phyloP scores from a whole-genome alignment of 352 stramenopile genomes.

The Phytophthora rubi region DNA sequence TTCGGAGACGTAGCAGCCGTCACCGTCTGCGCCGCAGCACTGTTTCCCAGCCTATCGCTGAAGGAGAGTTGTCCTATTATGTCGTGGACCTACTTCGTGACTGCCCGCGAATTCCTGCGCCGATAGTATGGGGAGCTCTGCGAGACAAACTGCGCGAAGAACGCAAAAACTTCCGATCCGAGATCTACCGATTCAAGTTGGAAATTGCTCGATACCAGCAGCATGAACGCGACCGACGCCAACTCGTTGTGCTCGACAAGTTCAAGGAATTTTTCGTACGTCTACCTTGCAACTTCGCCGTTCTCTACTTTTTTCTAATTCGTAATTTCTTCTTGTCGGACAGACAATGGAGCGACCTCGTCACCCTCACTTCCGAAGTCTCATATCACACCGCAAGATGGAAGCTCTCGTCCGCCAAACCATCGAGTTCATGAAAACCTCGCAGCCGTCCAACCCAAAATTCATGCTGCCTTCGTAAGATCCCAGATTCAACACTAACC shows the following conservation, averaged over 20 bases:
- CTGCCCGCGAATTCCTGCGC: constrained; percentile 49
- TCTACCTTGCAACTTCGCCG: background rate
- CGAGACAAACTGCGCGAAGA: constrained; percentile 65
- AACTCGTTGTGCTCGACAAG: constrained; percentile 67
- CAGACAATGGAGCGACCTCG: constrained; percentile 47
- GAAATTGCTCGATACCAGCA: constrained; percentile 60
- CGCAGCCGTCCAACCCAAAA: constrained; percentile 51
- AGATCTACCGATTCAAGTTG: constrained; percentile 71
- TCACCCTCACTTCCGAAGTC: constrained; percentile 63
- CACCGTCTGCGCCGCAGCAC: constrained; percentile 26
- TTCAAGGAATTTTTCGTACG: constrained; percentile 75
- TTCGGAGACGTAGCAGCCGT: constrained; percentile 44
- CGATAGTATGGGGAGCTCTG: constrained; percentile 53
- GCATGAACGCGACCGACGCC: constrained; percentile 55
- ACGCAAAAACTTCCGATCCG: constrained; percentile 60
- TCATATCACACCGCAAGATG: constrained; percentile 71
- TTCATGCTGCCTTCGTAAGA: constrained; percentile 22
- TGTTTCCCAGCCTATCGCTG: constrained; percentile 25
- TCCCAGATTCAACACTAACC: background rate
- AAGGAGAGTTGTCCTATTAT: constrained; percentile 63
- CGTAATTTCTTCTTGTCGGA: background rate
- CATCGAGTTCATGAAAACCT: constrained; percentile 57
- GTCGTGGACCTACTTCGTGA: constrained; percentile 75
- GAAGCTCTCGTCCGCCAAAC: constrained; percentile 66
- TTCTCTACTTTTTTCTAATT: constrained; percentile 1